Evolutionary conservation across 2,329 filamentous ascomycete genomes (phyloP), one percentile per base, ranked within the genome.

Genomic region (Cryoendolithus antarcticus): DNA sequence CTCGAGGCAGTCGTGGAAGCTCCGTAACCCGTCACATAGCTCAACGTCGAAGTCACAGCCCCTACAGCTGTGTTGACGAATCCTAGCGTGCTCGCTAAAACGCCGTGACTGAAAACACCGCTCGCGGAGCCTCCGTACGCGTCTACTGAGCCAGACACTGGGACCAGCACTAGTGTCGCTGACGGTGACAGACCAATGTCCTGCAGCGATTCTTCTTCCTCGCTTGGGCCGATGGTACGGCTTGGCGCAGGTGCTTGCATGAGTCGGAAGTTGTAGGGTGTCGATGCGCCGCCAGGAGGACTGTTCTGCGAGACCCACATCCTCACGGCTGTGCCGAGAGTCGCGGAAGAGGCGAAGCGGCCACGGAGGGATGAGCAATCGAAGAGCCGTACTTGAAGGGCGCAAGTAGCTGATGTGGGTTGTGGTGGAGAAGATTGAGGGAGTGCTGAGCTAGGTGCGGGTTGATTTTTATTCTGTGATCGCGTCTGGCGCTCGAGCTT

Each of bases 201-300:
- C 9, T 69, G 63, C 0, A 95, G 68, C 0, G 71, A 69, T 47
- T 78, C 67, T 29, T 68, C 70, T 59, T 95, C 89, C 45, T 95
- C 86, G 0, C 74, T 70, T 4, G 79, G 73, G 28, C 81, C 79
- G 42, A 96, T 77, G 7, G 72, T 75, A 46, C 75, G 76, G 56
- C 80, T 91, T 2, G 86, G 84, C 12, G 77, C 64, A 0, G 88
- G 88, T 0, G 82, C 79, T 2, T 93, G 69, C 29, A 95, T 78
- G 34, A 93, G 76, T 54, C 86, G 86, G 63, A 96, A 88, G 9
- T 72, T 81, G 59, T 86, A 96, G 0, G 86, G 83, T 31, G 46
- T 42, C 38, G 51, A 42, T 33, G 45, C 45, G n/a, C 39, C 42
- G 12, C 70, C 72, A 32, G 74, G 72, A 12, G 44, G 43, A 4